Evolutionary conservation across 2,329 filamentous ascomycete genomes (phyloP).

Genomic region (Calonectria leucothoes): DNA sequence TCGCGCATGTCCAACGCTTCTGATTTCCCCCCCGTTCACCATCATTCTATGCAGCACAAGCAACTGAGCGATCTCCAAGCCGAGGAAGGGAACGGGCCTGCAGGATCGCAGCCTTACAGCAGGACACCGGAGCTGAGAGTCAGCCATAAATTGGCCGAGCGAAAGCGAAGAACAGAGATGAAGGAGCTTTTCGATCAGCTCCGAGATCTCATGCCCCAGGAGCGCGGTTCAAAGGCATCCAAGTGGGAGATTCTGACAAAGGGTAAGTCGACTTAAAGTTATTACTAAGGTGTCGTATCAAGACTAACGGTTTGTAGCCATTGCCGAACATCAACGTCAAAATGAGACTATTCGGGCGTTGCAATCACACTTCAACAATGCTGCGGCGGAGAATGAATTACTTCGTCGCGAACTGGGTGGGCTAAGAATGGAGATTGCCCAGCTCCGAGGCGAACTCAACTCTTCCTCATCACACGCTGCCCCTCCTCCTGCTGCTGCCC

Average conservation of each 20-base stretch:
- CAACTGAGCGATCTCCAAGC: constrained; percentile 75
- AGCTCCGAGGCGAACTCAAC: constrained; percentile 54
- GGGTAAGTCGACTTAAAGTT: constrained; percentile 63
- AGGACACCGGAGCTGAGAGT: constrained; percentile 84
- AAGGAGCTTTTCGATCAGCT: constrained; percentile 87
- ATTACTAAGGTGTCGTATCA: not conserved
- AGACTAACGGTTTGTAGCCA: constrained; percentile 57
- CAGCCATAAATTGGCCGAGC: constrained; percentile 86
- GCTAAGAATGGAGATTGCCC: constrained; percentile 60
- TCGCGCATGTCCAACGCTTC: constrained; percentile 62
- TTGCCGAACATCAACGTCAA: constrained; percentile 70
- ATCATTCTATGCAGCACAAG: constrained; percentile 81
- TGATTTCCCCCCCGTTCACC: constrained; percentile 73
- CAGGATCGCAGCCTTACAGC: constrained; percentile 80
- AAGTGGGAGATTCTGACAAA: constrained; percentile 93
- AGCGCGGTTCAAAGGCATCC: constrained; percentile 84
- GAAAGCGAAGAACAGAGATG: constrained; percentile 88
- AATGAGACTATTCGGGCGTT: constrained; percentile 60
- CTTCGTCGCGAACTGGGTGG: constrained; percentile 62
- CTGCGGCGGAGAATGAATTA: constrained; percentile 58
- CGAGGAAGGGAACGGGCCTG: constrained; percentile 63
- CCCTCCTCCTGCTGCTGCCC: constrained; percentile 27
- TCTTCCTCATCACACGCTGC: constrained; percentile 42
- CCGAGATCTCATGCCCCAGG: constrained; percentile 81
- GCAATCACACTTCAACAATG: constrained; percentile 56